Evolutionary conservation across 2,329 filamentous ascomycete genomes (phyloP).

Genomic region (Penicillium vulpinum): DNA sequence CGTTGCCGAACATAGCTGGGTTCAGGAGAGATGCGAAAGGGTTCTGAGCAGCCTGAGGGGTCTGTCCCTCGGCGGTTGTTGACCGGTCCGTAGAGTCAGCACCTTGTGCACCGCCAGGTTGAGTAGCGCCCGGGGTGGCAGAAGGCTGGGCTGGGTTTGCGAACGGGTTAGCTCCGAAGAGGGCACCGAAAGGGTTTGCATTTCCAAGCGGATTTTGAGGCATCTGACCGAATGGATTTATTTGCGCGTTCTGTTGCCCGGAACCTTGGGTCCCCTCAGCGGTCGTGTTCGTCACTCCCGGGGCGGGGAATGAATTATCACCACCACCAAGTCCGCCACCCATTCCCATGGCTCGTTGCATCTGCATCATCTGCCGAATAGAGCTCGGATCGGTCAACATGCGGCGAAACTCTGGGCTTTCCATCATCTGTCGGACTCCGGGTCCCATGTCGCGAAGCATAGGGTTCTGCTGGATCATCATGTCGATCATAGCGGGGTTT

Average conservation of each 20-base stretch:
- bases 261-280: constrained; percentile 50
- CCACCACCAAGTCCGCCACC: constrained; percentile 53
- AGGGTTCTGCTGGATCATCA: constrained; percentile 91
- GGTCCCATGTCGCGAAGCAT: constrained; percentile 71
- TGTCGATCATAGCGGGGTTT: constrained; percentile 91
- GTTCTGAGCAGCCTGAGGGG: constrained; percentile 54
- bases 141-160: constrained; percentile 29
- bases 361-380: constrained; percentile 76
- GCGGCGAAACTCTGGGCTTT: constrained; percentile 81
- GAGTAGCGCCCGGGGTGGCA: constrained; percentile 33
- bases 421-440: constrained; percentile 78
- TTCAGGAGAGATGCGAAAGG: constrained; percentile 69
- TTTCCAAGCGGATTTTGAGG: constrained; percentile 15
- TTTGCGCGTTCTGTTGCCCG: constrained; percentile 37
- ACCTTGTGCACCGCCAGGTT: constrained; percentile 32
- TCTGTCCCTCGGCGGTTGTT: constrained; percentile 35
- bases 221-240: constrained; percentile 22
- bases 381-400: constrained; percentile 92
- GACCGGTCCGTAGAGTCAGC: constrained; percentile 31
- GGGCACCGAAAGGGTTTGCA: constrained; percentile 57
- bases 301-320: constrained; percentile 73
- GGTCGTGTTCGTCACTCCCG: constrained; percentile 86
- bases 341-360: constrained; percentile 66
- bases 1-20: constrained; percentile 39
- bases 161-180: constrained; percentile 50